Evolutionary conservation across 805 yeast genomes (phyloP).

Genomic region (Zygotorulaspora florentina): DNA sequence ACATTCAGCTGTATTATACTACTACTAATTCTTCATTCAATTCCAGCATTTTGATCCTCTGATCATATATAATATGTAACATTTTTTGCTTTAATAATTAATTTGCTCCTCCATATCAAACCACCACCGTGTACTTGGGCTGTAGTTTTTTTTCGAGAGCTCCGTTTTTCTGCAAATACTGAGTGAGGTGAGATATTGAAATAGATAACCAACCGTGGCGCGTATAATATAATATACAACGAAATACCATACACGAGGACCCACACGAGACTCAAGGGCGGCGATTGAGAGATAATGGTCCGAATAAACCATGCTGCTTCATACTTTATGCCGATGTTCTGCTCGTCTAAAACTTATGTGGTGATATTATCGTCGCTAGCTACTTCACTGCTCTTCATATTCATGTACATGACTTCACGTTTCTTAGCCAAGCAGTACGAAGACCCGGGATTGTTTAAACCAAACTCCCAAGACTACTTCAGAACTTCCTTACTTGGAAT

Average conservation of each 20-base stretch:
- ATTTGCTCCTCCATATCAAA: no score
- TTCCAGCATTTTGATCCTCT: neutral
- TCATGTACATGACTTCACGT: constrained; percentile 22
- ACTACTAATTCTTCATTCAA: neutral
- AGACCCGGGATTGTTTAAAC: constrained; percentile 34
- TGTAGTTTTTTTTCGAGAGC: neutral
- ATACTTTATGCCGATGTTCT: constrained; percentile 34
- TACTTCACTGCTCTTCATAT: constrained; percentile 15
- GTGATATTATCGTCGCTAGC: constrained; percentile 15
- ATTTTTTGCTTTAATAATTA: neutral
- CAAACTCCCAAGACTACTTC: constrained; percentile 38
- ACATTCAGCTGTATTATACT: neutral
- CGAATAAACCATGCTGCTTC: constrained; percentile 31
- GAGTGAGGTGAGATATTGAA: neutral
- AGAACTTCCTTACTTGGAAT: constrained; percentile 37
- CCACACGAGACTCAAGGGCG: no score
- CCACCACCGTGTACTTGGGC: neutral
- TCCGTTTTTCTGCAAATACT: neutral
- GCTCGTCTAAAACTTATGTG: constrained; percentile 29
- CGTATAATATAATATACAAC: no score
- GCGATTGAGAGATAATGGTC: constrained; percentile 18
- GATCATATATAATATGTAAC: constrained; percentile 1
- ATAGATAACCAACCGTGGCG: no score
- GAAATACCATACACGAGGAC: no score
- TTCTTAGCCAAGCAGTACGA: constrained; percentile 23